Evolutionary conservation across 371 early-diverging fungal species (phyloP).

Genomic region (Paraphysoderma sedebokerense): DNA sequence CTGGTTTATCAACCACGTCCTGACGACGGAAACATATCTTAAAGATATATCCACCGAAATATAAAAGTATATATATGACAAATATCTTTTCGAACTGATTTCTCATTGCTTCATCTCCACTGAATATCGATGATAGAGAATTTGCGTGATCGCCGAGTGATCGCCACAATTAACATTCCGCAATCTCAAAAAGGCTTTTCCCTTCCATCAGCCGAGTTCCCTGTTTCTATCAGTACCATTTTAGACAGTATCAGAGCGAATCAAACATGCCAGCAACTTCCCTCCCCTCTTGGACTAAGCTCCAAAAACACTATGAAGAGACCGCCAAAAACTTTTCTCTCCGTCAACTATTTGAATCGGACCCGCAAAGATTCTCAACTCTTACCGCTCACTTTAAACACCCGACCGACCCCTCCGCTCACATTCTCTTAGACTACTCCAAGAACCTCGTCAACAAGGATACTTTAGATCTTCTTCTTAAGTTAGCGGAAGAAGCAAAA

Average conservation of each 20-base stretch:
- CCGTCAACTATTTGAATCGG: slow-evolving; percentile 55
- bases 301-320: slow-evolving; percentile 67
- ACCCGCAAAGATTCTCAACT: slow-evolving; percentile 54
- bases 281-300: slow-evolving; percentile 60
- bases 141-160: too few species aligned
- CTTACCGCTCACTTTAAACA: slow-evolving; percentile 55
- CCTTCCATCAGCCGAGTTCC: too few species aligned
- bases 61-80: too few species aligned
- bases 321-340: slow-evolving; percentile 52
- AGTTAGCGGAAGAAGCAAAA: slow-evolving; percentile 66
- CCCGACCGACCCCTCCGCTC: slow-evolving; percentile 25
- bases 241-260: neutral
- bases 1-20: too few species aligned
- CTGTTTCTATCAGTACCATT: neutral
- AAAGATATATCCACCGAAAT: too few species aligned
- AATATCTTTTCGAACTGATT: too few species aligned
- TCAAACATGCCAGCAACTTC: slow-evolving; percentile 46
- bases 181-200: too few species aligned
- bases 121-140: too few species aligned
- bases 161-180: too few species aligned
- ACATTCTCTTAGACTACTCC: slow-evolving; percentile 78
- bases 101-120: too few species aligned
- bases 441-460: slow-evolving; percentile 78
- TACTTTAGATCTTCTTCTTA: slow-evolving; percentile 55
- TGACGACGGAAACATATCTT: too few species aligned